phyloP scores from a whole-genome alignment of 352 stramenopile genomes.

The Globisporangium cylindrosporum region DNA sequence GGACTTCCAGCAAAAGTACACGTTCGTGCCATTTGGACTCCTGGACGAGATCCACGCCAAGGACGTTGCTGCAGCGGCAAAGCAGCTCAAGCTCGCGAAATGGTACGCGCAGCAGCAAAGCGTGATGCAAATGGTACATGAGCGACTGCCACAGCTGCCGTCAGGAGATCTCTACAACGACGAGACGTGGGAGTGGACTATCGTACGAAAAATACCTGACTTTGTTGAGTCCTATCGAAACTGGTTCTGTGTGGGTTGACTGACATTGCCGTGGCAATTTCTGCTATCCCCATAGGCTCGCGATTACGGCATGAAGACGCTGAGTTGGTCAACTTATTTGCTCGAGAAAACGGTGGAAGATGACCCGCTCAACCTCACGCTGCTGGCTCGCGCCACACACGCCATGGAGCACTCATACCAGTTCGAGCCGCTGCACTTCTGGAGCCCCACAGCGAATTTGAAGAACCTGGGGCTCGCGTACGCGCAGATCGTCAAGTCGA shows the following conservation, averaged over 20 bases:
- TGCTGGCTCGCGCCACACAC: slow-evolving; percentile 70
- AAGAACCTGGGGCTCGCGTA: slow-evolving; percentile 95
- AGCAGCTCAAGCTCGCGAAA: slow-evolving; percentile 21
- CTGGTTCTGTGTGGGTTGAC: background rate
- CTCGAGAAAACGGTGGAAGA: slow-evolving; percentile 83
- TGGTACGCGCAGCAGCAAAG: slow-evolving; percentile 49
- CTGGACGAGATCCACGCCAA: slow-evolving; percentile 49
- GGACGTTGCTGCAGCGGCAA: slow-evolving; percentile 9
- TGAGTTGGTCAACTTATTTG: slow-evolving; percentile 85
- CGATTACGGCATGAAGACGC: slow-evolving; percentile 70
- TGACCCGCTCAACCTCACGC: slow-evolving; percentile 54
- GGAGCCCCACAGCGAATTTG: slow-evolving; percentile 52
- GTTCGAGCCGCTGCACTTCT: slow-evolving; percentile 66
- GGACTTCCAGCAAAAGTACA: slow-evolving; percentile 49
- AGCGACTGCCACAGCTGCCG: slow-evolving; percentile 40
- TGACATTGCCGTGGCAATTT: background rate
- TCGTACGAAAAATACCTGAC: slow-evolving; percentile 36
- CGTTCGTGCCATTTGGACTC: slow-evolving; percentile 48
- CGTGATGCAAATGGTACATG: slow-evolving; percentile 34
- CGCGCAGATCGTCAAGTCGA: slow-evolving; percentile 90
- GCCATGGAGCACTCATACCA: slow-evolving; percentile 68
- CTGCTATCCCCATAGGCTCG: slow-evolving; percentile 32
- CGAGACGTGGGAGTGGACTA: slow-evolving; percentile 93
- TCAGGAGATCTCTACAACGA: slow-evolving; percentile 76
- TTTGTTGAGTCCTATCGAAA: background rate